These are phyloP conservation scores for Mycena latifolia DNA, from an alignment of 768 basidiomycete species.

Conservation along the genomic window DNA sequence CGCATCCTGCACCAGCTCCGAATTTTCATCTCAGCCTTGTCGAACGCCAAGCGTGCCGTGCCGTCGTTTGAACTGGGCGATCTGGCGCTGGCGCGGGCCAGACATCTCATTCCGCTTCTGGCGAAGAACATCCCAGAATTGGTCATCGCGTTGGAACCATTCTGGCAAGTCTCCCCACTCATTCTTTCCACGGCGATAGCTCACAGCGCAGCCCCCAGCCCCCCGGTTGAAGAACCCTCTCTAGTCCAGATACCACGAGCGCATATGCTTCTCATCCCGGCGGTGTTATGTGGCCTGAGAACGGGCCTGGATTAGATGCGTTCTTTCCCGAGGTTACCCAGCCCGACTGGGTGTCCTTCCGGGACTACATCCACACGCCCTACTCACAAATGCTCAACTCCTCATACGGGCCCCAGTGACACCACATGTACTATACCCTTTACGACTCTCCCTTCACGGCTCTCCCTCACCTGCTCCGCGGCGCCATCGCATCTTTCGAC, in stretches of 20 bases:
- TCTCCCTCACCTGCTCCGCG: neutral
- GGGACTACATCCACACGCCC: constrained; percentile 35
- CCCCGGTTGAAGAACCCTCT: constrained; percentile 14
- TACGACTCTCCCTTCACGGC: neutral
- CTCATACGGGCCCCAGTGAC: constrained; percentile 33
- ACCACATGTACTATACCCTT: too few species aligned
- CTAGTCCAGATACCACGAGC: constrained; percentile 8
- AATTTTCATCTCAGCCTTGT: constrained; percentile 33
- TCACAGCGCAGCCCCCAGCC: neutral
- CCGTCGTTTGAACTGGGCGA: constrained; percentile 35
- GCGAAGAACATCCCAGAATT: constrained; percentile 35
- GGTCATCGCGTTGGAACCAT: constrained; percentile 33
- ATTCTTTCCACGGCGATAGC: constrained; percentile 10
- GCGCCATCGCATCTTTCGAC: neutral
- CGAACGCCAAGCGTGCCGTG: constrained; percentile 27
- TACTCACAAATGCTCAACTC: constrained; percentile 24
- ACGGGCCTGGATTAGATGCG: constrained; percentile 28
- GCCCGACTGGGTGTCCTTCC: constrained; percentile 36
- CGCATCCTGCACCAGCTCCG: constrained; percentile 34
- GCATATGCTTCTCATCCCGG: constrained; percentile 12
- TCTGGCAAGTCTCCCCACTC: constrained; percentile 19
- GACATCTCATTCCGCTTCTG: constrained; percentile 35
- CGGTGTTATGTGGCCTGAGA: constrained; percentile 34
- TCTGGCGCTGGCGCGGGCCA: constrained; percentile 31
- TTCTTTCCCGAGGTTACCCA: constrained; percentile 37